phyloP scores from a whole-genome alignment of 2,329 filamentous ascomycete species.

The Colletotrichum sp. region DNA sequence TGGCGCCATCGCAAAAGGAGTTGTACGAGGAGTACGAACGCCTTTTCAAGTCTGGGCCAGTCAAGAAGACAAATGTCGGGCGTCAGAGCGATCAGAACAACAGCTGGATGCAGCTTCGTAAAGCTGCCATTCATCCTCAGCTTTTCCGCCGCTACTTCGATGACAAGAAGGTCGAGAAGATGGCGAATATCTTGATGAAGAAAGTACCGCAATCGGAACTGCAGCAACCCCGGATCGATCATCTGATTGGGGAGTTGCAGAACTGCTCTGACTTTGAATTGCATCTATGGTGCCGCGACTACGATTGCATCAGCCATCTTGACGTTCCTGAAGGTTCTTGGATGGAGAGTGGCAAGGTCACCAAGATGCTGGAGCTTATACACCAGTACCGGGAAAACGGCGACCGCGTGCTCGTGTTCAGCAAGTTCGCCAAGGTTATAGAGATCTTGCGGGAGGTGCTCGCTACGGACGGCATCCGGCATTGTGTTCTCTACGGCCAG shows the following conservation, averaged over 20 bases:
- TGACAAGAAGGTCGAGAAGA: constrained; percentile 75
- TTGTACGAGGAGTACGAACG: constrained; percentile 73
- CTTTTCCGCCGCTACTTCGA: constrained; percentile 84
- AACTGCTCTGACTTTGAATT: constrained; percentile 68
- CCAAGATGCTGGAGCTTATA: constrained; percentile 78
- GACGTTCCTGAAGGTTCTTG: constrained; percentile 60
- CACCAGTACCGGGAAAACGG: constrained; percentile 76
- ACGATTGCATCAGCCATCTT: constrained; percentile 57
- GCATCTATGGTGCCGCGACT: constrained; percentile 69
- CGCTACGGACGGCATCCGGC: constrained; percentile 72
- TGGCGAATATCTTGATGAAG: constrained; percentile 78
- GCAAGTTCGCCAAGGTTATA: constrained; percentile 89
- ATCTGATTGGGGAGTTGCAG: constrained; percentile 61
- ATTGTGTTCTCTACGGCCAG: constrained; percentile 84
- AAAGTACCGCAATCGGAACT: constrained; percentile 64
- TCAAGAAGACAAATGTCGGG: constrained; percentile 52
- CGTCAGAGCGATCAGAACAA: constrained; percentile 66
- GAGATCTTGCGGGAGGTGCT: constrained; percentile 88
- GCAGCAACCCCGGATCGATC: constrained; percentile 54
- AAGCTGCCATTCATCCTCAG: constrained; percentile 90
- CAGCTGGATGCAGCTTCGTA: constrained; percentile 87
- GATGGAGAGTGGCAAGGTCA: constrained; percentile 81
- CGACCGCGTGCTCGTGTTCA: constrained; percentile 89
- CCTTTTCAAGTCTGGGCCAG: constrained; percentile 68
- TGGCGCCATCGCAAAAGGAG: constrained; percentile 73